Evolutionary conservation across 2,329 filamentous ascomycete genomes (phyloP).

Genomic region (Cytospora piceicola): DNA sequence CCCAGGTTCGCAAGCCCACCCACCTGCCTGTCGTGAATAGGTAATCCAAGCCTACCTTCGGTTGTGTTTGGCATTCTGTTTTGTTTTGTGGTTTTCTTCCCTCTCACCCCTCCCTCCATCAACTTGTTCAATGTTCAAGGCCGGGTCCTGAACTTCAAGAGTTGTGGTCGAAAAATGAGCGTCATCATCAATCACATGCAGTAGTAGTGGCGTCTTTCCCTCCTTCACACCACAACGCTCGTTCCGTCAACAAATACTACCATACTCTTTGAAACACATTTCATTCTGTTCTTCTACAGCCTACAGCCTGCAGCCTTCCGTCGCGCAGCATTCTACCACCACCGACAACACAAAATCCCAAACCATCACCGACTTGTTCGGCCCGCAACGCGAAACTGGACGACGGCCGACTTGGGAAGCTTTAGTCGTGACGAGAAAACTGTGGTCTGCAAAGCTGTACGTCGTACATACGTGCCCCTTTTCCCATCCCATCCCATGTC

Average conservation of each 20-base stretch:
- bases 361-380: neutral
- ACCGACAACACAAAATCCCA: too few species aligned
- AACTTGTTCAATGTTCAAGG: constrained; percentile 10
- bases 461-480: constrained; percentile 3
- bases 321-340: constrained; percentile 5
- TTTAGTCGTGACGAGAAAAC: constrained; percentile 1
- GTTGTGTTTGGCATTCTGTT: neutral
- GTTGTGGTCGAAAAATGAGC: neutral
- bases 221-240: neutral
- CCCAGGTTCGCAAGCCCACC: neutral
- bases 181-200: neutral
- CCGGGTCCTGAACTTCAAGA: constrained; percentile 24
- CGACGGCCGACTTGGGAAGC: neutral
- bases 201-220: neutral
- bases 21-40: neutral
- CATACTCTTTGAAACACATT: constrained; percentile 8
- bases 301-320: neutral
- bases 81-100: neutral
- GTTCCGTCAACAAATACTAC: neutral
- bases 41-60: neutral
- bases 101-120: neutral
- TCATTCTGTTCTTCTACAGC: neutral
- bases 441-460: constrained; percentile 20
- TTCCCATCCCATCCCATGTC: neutral
- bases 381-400: constrained; percentile 1